phyloP scores from a whole-genome alignment of 2,329 filamentous ascomycete species.

The Ceratocystis colombiana region DNA sequence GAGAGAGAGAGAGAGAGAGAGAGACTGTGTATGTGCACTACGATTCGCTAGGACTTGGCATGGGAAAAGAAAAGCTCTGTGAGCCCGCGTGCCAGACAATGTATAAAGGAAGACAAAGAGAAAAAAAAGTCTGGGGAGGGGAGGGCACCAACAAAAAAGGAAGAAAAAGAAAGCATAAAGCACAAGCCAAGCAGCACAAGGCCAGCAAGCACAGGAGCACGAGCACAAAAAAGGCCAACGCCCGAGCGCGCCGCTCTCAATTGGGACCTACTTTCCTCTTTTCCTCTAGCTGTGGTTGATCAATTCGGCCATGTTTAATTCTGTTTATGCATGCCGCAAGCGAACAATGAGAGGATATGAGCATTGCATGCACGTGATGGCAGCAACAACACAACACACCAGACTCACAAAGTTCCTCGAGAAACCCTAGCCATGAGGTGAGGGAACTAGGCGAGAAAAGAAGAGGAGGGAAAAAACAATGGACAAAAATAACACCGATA shows the following conservation, averaged over 20 bases:
- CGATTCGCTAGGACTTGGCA: constrained; percentile 13
- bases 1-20: no score
- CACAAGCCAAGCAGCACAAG: constrained; percentile 1
- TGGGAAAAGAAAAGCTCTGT: constrained; percentile 9
- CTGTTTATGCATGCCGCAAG: neutral
- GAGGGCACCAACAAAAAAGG: neutral
- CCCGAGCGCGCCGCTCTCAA: constrained; percentile 11
- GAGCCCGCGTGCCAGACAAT: constrained; percentile 13
- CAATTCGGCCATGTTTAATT: neutral
- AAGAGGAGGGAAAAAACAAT: neutral
- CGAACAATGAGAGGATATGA: neutral
- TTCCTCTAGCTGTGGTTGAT: neutral
- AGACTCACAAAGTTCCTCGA: neutral
- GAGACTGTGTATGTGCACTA: neutral
- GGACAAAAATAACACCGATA: neutral
- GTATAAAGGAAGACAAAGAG: constrained; percentile 12
- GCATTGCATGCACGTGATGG: neutral
- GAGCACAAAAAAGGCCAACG: constrained; percentile 8
- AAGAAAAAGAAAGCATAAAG: constrained; percentile 17
- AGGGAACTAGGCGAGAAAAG: neutral
- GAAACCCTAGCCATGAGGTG: neutral
- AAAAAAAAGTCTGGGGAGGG: neutral
- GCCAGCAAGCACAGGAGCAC: neutral
- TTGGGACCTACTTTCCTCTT: constrained; percentile 9
- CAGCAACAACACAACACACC: no score